A percentile compares a stretch with the other conserved stretches of the same genome.
phyloP scores from a whole-genome alignment of 2,329 filamentous ascomycete species.

The Trichoderma polysporum region DNA sequence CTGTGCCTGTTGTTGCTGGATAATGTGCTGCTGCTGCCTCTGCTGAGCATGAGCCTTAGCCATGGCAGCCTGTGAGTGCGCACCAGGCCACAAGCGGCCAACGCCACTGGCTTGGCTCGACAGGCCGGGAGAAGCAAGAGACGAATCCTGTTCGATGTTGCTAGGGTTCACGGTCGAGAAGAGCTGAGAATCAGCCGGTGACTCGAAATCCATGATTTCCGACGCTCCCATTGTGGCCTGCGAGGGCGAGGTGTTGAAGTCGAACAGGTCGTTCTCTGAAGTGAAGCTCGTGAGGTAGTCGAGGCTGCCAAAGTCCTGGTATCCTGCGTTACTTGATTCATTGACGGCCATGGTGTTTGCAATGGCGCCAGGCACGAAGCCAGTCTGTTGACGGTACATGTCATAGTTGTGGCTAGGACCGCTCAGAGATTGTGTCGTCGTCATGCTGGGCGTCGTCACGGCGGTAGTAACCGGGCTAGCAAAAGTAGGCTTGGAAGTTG shows the following conservation, averaged over 20 bases:
- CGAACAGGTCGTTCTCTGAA: conserved; percentile 65
- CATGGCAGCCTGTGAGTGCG: conserved; percentile 85
- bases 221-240: conserved; percentile 57
- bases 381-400: conserved; percentile 92
- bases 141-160: conserved; percentile 61
- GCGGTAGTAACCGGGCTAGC: conserved; percentile 52
- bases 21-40: conserved; percentile 62
- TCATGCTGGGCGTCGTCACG: conserved; percentile 54
- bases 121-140: conserved; percentile 50
- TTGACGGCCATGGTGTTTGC: conserved; percentile 78
- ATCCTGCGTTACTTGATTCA: conserved; percentile 57
- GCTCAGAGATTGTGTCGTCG: conserved; percentile 63
- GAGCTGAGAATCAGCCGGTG: conserved; percentile 55
- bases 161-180: conserved; percentile 70
- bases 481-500: conserved; percentile 54
- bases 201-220: conserved; percentile 59
- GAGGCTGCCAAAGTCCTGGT: conserved; percentile 49
- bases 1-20: conserved; percentile 47
- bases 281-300: conserved; percentile 57
- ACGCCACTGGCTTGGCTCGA: conserved; percentile 54
- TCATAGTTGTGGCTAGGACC: conserved; percentile 94
- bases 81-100: conserved; percentile 84
- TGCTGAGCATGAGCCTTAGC: conserved; percentile 71
- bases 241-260: conserved; percentile 69
- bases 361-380: conserved; percentile 80